Evolutionary conservation across 2,329 filamentous ascomycete species (phyloP).

Genomic region (Falciphora oryzae): DNA sequence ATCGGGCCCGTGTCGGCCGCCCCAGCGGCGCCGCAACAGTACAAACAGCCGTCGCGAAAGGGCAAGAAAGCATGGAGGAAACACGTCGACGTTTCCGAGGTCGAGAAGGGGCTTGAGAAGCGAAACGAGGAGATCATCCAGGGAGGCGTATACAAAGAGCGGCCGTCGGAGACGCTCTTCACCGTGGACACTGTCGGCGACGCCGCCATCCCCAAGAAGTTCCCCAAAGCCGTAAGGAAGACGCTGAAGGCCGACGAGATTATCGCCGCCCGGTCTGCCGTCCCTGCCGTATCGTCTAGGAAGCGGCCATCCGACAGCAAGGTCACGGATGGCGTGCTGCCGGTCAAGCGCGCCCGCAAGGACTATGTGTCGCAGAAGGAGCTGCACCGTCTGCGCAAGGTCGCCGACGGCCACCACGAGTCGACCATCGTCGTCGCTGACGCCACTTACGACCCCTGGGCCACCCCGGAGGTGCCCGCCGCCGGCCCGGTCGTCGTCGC

Average conservation of each 20-base stretch:
- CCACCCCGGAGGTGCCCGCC: constrained; percentile 26
- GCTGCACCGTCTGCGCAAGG: constrained; percentile 66
- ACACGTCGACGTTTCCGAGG: constrained; percentile 87
- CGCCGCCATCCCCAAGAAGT: constrained; percentile 55
- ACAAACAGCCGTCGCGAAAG: constrained; percentile 86
- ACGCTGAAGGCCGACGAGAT: constrained; percentile 88
- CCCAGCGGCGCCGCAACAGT: constrained; percentile 65
- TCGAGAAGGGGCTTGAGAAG: constrained; percentile 75
- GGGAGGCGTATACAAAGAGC: constrained; percentile 83
- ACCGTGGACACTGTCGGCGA: constrained; percentile 72
- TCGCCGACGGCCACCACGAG: constrained; percentile 69
- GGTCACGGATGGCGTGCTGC: constrained; percentile 66
- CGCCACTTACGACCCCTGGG: constrained; percentile 76
- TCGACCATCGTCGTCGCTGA: constrained; percentile 49
- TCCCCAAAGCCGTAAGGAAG: constrained; percentile 57
- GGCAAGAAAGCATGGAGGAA: constrained; percentile 99
- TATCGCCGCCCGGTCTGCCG: constrained; percentile 72
- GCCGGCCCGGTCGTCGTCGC: constrained; percentile 17
- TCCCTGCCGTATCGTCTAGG: constrained; percentile 70
- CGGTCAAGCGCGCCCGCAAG: constrained; percentile 68
- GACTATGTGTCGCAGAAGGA: constrained; percentile 84
- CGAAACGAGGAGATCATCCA: constrained; percentile 85
- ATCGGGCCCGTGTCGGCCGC: constrained; percentile 42
- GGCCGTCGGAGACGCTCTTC: constrained; percentile 78
- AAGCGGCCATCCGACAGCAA: constrained; percentile 65